Percentiles rank a stretch among this genome's conserved stretches.
These are phyloP conservation scores for Aspergillus diversus DNA, from an alignment of 495 filamentous ascomycete genomes.

Conservation along the genomic window DNA sequence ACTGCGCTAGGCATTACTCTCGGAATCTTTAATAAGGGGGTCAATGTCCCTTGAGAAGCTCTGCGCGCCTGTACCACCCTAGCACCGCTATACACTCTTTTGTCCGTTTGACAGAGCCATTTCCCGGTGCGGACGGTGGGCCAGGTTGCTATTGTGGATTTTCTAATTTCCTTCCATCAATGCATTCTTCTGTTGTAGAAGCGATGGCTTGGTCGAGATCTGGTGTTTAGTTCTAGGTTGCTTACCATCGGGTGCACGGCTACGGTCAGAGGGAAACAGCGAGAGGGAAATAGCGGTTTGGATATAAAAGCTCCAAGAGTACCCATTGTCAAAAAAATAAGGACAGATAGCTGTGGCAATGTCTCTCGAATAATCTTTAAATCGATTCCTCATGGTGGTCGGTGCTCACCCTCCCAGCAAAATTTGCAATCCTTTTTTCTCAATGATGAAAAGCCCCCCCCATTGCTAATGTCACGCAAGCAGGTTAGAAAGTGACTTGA, in stretches of 20 bases:
- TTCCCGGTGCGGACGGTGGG: too few species aligned
- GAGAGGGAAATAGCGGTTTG: slow-evolving; percentile 8
- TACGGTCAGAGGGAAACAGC: not conserved
- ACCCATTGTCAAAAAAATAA: not conserved
- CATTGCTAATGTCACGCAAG: slow-evolving; percentile 1
- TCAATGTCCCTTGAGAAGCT: not conserved
- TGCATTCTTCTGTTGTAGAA: slow-evolving; percentile 13
- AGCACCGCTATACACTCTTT: slow-evolving; percentile 2
- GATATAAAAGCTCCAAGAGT: slow-evolving; percentile 7
- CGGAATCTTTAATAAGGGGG: not conserved
- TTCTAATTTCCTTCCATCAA: not conserved
- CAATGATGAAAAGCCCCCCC: slow-evolving; percentile 5
- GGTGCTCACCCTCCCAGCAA: slow-evolving; percentile 7
- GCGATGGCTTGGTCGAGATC: slow-evolving; percentile 4
- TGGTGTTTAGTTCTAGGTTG: not conserved
- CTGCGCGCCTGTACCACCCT: slow-evolving; percentile 9
- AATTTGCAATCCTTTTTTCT: slow-evolving; percentile 6
- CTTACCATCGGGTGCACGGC: not conserved
- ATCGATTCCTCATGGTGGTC: slow-evolving; percentile 12
- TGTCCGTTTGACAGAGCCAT: not conserved
- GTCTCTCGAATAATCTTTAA: not conserved
- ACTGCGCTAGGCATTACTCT: not conserved
- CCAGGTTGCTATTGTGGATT: not conserved
- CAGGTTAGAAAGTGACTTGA: not conserved
- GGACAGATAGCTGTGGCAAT: not conserved